Evolutionary conservation across 2,329 filamentous ascomycete genomes (phyloP), one percentile per base, ranked within the genome.

Genomic region (Nemania diffusa): DNA sequence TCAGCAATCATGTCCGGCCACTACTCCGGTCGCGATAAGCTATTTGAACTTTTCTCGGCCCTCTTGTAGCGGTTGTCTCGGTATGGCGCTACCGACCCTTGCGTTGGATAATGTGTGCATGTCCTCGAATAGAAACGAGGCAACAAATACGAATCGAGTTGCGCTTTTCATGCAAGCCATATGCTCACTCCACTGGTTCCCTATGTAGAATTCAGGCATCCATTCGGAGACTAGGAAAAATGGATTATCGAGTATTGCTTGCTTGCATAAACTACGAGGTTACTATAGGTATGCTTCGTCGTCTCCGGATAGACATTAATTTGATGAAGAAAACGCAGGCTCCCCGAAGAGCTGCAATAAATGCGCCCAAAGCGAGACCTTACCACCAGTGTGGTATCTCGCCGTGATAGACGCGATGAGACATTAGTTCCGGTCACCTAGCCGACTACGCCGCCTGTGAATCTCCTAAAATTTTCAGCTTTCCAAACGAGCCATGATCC

Each of bases 401-500:
- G 24, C 6, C 2, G 61, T 60, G 67, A 62, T 55, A 20, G 52
- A 58, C 34, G 37, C 60, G 68, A 68, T 70, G 63, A 74, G 67
- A 74, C 69, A 72, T 67, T 53, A 32, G 48, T 52, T 56, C 68
- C 69, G 68, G 68, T 74, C 68, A 62, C 71, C 69, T 64, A 51
- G 69, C 62, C 69, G 64, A 73, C 71, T 62, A 11, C 44, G 46
- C 55, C 56, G 57, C 50, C 40, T 17, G 20, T 63, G 50, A 15
- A n/a, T 37, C 34, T 52, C 26, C 5, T 37, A 17, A 7, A 27
- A 24, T 42, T 48, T 53, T 26, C 22, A 53, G 37, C 22, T 65
- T 20, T 60, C 26, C 26, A 52, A 34, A 53, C 44, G 9, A 44
- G 17, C 40, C n/a, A 44, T 44, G 5, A 20, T 20, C 40, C 40